These are phyloP conservation scores for Aegilops longissima DNA, from an alignment of 176 grass and related monocot species.

Conservation along the genomic window DNA sequence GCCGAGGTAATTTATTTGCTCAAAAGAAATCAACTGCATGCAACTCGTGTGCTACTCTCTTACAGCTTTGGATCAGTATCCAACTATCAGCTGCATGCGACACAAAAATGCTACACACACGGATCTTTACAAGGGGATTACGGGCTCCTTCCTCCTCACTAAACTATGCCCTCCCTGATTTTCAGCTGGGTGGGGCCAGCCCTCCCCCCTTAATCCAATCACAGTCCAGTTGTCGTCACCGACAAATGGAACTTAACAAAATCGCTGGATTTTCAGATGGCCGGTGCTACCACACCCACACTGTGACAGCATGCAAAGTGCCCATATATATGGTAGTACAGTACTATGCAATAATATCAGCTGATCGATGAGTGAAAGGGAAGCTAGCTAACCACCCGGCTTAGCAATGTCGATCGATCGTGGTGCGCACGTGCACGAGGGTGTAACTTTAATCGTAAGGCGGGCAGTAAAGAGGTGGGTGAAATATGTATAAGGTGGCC, in stretches of 20 bases:
- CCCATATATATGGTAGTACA: neutral
- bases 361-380: slow-evolving; percentile 1
- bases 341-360: slow-evolving; percentile 13
- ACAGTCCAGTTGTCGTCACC: neutral
- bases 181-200: too few relatives aligned
- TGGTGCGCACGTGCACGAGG: neutral
- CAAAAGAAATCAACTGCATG: too few relatives aligned
- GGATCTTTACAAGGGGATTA: too few relatives aligned
- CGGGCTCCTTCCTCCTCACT: too few relatives aligned
- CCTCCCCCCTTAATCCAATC: too few relatives aligned
- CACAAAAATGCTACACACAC: too few relatives aligned
- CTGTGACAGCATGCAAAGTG: neutral
- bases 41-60: neutral
- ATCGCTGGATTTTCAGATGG: neutral
- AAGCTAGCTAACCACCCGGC: slow-evolving; percentile 6
- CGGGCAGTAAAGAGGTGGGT: neutral
- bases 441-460: neutral
- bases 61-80: neutral
- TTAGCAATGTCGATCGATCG: neutral
- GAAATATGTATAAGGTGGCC: neutral
- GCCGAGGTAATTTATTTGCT: too few relatives aligned
- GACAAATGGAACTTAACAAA: neutral
- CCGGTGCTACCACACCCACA: neutral
- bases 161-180: too few relatives aligned
- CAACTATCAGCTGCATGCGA: neutral